Conservation (phyloP, 2,329 filamentous ascomycete species). For the Calonectria multiphialidica region DNA sequence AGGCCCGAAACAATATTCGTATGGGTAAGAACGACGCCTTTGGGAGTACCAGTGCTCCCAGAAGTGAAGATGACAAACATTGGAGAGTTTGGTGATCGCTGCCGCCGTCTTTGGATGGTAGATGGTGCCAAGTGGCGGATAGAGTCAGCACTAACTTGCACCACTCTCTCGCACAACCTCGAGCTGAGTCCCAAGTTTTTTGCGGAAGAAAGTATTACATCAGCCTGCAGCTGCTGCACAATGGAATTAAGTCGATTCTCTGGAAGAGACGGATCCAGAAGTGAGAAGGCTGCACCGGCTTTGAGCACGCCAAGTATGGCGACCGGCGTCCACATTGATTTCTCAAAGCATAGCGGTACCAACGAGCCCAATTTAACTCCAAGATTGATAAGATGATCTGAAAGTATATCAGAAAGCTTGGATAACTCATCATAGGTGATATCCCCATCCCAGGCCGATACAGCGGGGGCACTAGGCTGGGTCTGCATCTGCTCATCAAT, state of each 20-base stretch:
- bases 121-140: not conserved
- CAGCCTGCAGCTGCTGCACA: not conserved
- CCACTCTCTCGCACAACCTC: not conserved
- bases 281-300: slow-evolving; percentile 38
- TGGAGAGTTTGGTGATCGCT: not conserved
- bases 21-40: slow-evolving; percentile 34
- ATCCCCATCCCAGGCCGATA: slow-evolving; percentile 42
- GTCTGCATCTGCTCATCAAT: slow-evolving; percentile 17
- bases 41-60: slow-evolving; percentile 41
- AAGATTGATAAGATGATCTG: slow-evolving; percentile 47
- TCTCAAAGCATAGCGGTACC: slow-evolving; percentile 35
- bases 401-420: slow-evolving; percentile 51
- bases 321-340: slow-evolving; percentile 39
- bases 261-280: slow-evolving; percentile 31
- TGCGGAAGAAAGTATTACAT: not conserved
- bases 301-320: slow-evolving; percentile 42
- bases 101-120: not conserved
- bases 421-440: slow-evolving; percentile 57
- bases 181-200: not conserved
- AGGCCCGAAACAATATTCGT: slow-evolving; percentile 20
- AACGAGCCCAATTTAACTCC: slow-evolving; percentile 40
- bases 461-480: slow-evolving; percentile 28
- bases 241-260: slow-evolving; percentile 24
- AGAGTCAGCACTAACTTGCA: not conserved
- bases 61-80: slow-evolving; percentile 42